Percentiles rank a stretch among this genome's conserved stretches.
phyloP scores from a whole-genome alignment of 208 protist species.

The Acanthamoeba lenticulata region DNA sequence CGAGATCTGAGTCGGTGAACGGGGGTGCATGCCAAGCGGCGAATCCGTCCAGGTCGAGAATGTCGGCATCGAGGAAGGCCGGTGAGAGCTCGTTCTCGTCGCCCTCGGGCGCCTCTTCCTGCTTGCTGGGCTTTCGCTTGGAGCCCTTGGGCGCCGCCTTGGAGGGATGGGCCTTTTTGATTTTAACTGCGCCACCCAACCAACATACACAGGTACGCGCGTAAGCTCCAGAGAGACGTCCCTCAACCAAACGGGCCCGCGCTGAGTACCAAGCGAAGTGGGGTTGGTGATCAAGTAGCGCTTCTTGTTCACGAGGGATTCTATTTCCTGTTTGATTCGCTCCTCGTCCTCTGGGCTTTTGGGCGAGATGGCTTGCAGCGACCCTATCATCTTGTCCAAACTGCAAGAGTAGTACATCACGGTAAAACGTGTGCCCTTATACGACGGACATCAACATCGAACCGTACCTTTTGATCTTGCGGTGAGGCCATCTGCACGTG shows the following conservation, averaged over 20 bases:
- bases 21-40: neutral
- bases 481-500: conserved; percentile 76
- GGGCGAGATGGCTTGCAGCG: conserved; percentile 66
- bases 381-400: conserved; percentile 80
- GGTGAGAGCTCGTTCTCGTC: neutral
- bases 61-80: neutral
- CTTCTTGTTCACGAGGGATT: conserved; percentile 72
- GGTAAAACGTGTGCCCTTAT: conserved; percentile 3
- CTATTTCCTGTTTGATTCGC: conserved; percentile 78
- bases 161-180: neutral
- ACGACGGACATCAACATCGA: neutral
- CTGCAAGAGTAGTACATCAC: conserved; percentile 41
- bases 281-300: conserved; percentile 76
- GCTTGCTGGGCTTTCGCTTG: neutral
- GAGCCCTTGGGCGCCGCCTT: neutral
- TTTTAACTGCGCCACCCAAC: neutral
- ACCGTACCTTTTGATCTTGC: conserved; percentile 70
- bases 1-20: neutral
- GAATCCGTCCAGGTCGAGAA: neutral
- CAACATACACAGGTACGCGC: neutral
- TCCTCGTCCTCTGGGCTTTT: conserved; percentile 76
- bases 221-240: neutral
- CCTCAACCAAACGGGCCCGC: neutral
- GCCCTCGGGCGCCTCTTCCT: neutral
- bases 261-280: neutral